Percentiles rank a stretch among this genome's conserved stretches.
These are phyloP conservation scores for Geoglossum glabrum DNA, from an alignment of 495 filamentous ascomycete genomes.

Conservation along the genomic window DNA sequence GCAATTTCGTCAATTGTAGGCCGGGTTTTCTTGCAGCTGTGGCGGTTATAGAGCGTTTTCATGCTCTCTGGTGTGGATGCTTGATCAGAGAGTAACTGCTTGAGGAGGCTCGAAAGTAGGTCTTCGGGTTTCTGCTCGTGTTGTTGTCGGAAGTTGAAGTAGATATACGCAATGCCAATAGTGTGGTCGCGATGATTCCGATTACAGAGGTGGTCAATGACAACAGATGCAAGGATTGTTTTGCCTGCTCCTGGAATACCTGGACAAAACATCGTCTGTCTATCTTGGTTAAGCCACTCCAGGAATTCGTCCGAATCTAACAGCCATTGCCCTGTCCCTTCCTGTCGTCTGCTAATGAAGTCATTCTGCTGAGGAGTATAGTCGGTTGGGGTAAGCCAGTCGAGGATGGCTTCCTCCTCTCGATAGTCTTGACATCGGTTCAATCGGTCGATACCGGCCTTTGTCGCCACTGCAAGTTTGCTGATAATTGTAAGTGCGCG, in stretches of 20 bases:
- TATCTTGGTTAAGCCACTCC: background rate
- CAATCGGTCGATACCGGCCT: background rate
- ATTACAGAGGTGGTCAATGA: background rate
- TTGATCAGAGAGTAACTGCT: conserved; percentile 2
- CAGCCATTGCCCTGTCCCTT: conserved; percentile 3
- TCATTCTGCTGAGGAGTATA: conserved; percentile 3
- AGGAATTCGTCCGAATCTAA: background rate
- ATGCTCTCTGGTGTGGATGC: background rate
- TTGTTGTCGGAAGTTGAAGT: conserved; percentile 7
- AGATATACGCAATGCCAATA: conserved; percentile 4
- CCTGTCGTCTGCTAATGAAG: background rate
- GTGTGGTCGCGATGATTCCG: background rate
- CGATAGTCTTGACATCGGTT: background rate
- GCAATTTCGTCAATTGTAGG: background rate
- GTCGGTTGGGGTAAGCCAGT: conserved; percentile 1
- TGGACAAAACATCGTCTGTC: too few species aligned
- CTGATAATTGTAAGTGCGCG: background rate
- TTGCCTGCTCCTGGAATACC: conserved; percentile 5
- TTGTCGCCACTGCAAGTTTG: background rate
- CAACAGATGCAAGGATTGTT: background rate
- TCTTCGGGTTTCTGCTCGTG: conserved; percentile 3
- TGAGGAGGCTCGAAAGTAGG: conserved; percentile 4
- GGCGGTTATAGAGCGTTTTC: background rate
- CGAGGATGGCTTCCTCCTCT: background rate
- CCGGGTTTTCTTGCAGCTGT: background rate